Evolutionary conservation across 257 asterid genomes (phyloP).

Genomic region (Fraxinus quadrangulata): DNA sequence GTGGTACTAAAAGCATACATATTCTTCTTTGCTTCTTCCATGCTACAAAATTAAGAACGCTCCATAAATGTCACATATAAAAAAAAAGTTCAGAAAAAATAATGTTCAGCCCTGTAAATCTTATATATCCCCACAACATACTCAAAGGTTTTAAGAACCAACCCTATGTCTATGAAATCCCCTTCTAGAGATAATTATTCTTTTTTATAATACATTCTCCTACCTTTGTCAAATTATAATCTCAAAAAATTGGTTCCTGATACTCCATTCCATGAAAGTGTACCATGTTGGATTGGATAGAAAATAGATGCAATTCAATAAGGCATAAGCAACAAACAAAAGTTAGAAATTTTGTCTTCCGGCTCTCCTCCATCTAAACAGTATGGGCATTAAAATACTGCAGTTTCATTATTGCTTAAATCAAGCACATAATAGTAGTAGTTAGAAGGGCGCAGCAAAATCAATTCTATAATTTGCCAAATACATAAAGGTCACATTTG

Average conservation of each 20-base stretch:
- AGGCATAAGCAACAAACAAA: background rate
- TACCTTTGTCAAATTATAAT: background rate
- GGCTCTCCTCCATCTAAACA: background rate
- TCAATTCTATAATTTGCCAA: background rate
- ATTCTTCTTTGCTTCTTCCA: conserved; percentile 99
- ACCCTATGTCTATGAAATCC: background rate
- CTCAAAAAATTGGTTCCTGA: background rate
- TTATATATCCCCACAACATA: background rate
- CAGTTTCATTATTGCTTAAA: conserved; percentile 6
- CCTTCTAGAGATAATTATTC: conserved; percentile 3
- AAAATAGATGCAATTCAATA: background rate
- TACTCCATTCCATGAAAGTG: background rate
- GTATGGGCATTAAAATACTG: conserved; percentile 14
- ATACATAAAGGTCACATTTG: background rate
- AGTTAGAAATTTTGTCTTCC: background rate
- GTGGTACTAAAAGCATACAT: conserved; percentile 99
- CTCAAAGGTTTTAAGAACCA: background rate
- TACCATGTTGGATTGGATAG: background rate
- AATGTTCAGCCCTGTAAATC: background rate
- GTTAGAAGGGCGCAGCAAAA: background rate
- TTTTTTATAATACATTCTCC: background rate
- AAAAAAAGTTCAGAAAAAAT: background rate
- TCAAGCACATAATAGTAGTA: conserved; percentile 4
- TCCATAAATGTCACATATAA: conserved; percentile 13
- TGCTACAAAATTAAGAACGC: conserved; percentile 41